Base-by-base conservation (phyloP, 805 yeast species). In the Alloascoidea hylecoeti region DNA sequence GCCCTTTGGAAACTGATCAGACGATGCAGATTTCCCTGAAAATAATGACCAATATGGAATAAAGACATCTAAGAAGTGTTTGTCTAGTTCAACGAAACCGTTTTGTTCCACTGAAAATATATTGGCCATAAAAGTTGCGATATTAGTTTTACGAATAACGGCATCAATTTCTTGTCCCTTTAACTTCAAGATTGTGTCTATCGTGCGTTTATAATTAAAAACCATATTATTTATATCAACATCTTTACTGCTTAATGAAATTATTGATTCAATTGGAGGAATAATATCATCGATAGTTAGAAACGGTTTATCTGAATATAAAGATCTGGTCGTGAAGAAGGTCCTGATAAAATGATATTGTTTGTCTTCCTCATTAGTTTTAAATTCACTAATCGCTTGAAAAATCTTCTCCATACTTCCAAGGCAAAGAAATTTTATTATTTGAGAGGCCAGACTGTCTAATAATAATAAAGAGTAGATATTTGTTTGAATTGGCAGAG, bases 111-210 rank as follows among this genome's bases (percentile, higher is more conserved):
- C 66, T 36, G 95, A 95, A 41, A 88, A 65, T 1, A 92, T 73
- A 0, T 96, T 92, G n/a, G 86, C 70, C 33, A 86, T 60, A 51
- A 85, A 92, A 0, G 95, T 85, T 0, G 95, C 83, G 44, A 92
- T 58, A 49, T 92, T 92, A 1, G 86, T 82, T 47, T 89, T 82
- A 41, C 94, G 74, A 23, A 89, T 56, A 0, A 92, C 76, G 32
- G 73, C 9, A n/a, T 23, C 30, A 23, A 23, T 23, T n/a, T 23
- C 30, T n/a, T 9, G 13, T 23, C 30, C 30, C n/a, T 23, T 23
- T 9, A 9, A 9, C 9, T 9, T 9, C 9, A 23, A n/a, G 13
- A 23, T n/a, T 23, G 9, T 23, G 9, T 9, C 9, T 9, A 23
- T n/a, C 9, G 13, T 9, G 9, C 9, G 30, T n/a, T 23, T 23